A percentile compares a stretch with the other conserved stretches of the same genome.
These are phyloP conservation scores for Camellia sinensis DNA, from an alignment of 148 eudicot species.

Conservation along the genomic window DNA sequence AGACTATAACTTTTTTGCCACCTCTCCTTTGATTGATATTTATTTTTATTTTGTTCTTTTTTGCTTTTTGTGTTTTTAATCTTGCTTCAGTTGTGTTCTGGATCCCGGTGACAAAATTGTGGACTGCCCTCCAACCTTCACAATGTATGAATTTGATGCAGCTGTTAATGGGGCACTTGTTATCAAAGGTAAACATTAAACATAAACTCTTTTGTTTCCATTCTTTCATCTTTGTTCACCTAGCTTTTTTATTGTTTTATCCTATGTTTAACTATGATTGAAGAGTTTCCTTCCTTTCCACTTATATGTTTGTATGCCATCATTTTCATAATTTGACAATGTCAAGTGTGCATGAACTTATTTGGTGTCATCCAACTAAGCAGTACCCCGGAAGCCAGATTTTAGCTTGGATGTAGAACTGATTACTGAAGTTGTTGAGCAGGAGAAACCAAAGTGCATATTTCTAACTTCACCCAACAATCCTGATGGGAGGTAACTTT, in stretches of 20 bases:
- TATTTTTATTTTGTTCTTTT: conserved; percentile 9
- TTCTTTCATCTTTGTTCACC: not conserved
- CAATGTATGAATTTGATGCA: conserved; percentile 98
- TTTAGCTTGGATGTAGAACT: conserved; percentile 78
- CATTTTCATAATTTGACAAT: not conserved
- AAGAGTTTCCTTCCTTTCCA: not conserved
- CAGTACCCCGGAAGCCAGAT: conserved; percentile 84
- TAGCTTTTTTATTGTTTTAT: not conserved
- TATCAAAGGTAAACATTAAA: conserved; percentile 63
- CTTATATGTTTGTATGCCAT: not conserved
- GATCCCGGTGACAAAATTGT: conserved; percentile 95
- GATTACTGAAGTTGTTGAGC: conserved; percentile 59
- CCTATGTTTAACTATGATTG: not conserved
- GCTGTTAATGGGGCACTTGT: conserved; percentile 87
- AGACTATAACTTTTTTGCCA: too few relatives aligned
- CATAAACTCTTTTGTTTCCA: not conserved
- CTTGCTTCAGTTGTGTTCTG: conserved; percentile 80
- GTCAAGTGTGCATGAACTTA: not conserved
- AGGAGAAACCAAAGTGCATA: conserved; percentile 89
- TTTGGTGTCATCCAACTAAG: conserved; percentile 10
- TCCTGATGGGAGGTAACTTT: conserved; percentile 92
- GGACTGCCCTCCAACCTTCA: conserved; percentile 96
- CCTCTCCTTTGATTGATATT: not conserved
- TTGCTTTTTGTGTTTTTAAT: conserved; percentile 22
- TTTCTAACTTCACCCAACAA: conserved; percentile 96